Evolutionary conservation across 768 basidiomycete species (phyloP).

Genomic region (Lentinula sp.): DNA sequence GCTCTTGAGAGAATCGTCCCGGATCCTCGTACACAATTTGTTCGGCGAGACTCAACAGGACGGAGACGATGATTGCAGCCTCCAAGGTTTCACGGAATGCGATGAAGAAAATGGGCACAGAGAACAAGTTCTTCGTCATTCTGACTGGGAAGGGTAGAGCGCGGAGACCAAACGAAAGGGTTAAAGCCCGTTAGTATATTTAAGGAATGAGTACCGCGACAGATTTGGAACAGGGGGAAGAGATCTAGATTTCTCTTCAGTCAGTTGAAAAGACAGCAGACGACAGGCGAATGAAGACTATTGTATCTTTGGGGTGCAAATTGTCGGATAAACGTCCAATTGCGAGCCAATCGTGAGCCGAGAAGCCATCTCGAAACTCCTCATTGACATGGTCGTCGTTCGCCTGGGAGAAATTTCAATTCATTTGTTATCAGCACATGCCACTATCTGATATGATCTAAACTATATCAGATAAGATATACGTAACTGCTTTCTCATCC

Average conservation of each 20-base stretch:
- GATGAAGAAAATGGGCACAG: slow-evolving; percentile 93
- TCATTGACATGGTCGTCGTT: not conserved
- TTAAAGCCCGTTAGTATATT: not conserved
- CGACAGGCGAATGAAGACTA: not conserved
- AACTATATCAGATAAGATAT: slow-evolving; percentile 1
- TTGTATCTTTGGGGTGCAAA: not conserved
- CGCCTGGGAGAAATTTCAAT: not conserved
- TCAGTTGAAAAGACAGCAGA: not conserved
- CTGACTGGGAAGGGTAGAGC: not conserved
- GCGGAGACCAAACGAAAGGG: not conserved
- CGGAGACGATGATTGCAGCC: slow-evolving; percentile 87
- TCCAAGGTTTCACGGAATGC: slow-evolving; percentile 94
- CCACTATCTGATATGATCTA: slow-evolving; percentile 1
- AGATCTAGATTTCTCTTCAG: not conserved
- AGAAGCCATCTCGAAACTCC: not conserved
- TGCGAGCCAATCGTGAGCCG: not conserved
- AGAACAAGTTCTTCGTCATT: slow-evolving; percentile 77
- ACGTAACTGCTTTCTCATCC: not conserved
- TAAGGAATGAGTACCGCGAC: not conserved
- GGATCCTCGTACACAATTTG: slow-evolving; percentile 57
- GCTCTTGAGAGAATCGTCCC: slow-evolving; percentile 9
- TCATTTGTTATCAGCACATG: not conserved
- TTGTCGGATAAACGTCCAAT: not conserved
- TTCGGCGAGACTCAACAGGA: slow-evolving; percentile 87
- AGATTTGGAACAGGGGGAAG: not conserved